Evolutionary conservation across 2,329 filamentous ascomycete genomes (phyloP), one percentile per base, ranked within the genome.

Genomic region (Pseudopyrenochaeta lycopersici): DNA sequence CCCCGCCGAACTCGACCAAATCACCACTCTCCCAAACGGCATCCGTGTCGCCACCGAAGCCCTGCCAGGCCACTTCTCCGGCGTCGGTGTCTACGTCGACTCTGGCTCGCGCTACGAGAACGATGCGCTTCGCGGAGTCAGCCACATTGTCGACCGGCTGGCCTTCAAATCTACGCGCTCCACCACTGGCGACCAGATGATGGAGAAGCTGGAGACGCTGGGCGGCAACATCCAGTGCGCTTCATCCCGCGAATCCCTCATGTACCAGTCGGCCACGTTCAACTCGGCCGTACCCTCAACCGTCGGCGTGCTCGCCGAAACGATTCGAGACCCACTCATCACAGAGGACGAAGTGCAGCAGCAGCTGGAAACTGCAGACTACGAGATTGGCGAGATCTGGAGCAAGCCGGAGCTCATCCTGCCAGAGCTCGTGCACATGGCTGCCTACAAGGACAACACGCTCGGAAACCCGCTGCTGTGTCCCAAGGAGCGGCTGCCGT

Each of bases 211-310:
- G 30, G 95, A 98, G 77, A 89, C 88, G 0, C 82, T 99, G 2
- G 95, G 95, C 31, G 95, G 95, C 29, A 97, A 97, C 75, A 94
- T 99, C 54, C 93, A 98, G 78, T 99, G 95, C 78, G 93, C 94
- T 10, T 97, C 93, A 1, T 96, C 92, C 1, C 85, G 95, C 62
- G 95, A 99, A 78, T 92, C 92, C 51, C 86, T 99, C 79, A 99
- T 99, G 95, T 99, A 99, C 81, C 95, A 99, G 77, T 91, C 92
- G 1, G 95, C 95, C 21, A 97, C 93, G 27, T 99, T 99, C 85
- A 99, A 99, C 81, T 89, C 89, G 21, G 89, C 92, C 15, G 92
- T 99, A 7, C 88, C 91, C 6, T 87, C 87, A 7, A 92, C 94
- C 11, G 86, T 96, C 20, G 91, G 84, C 27, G 79, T 99, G 15